phyloP scores from a whole-genome alignment of 306 rosid species.

The Lotus japonicus region DNA sequence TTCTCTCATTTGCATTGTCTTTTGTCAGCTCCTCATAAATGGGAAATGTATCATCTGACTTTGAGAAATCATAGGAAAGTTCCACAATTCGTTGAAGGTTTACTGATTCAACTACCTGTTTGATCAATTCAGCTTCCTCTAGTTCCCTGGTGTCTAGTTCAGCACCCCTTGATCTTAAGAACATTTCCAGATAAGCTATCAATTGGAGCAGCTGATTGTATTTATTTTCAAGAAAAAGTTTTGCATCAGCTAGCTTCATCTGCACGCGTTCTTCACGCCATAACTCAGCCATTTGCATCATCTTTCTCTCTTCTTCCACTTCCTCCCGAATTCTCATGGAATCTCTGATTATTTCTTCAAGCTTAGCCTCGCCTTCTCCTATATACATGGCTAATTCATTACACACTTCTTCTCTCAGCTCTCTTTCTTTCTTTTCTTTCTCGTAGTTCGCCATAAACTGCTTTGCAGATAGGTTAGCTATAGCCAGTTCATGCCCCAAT shows the following conservation, averaged over 20 bases:
- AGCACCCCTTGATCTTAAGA: conserved; percentile 34
- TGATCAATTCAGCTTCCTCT: conserved; percentile 37
- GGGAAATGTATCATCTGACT: conserved; percentile 24
- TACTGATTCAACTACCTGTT: conserved; percentile 29
- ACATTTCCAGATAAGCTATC: conserved; percentile 30
- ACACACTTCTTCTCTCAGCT: conserved; percentile 36
- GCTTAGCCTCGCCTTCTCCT: conserved; percentile 37
- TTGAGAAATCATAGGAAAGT: conserved; percentile 23
- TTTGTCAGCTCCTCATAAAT: conserved; percentile 19
- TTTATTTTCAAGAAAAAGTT: conserved; percentile 46
- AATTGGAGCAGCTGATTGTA: conserved; percentile 43
- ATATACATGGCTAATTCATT: conserved; percentile 35
- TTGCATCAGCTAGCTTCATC: conserved; percentile 68
- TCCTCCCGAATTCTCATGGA: conserved; percentile 30
- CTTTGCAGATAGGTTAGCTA: conserved; percentile 26
- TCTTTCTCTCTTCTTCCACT: conserved; percentile 59
- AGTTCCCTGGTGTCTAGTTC: conserved; percentile 26
- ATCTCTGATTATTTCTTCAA: conserved; percentile 33
- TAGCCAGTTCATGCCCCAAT: conserved; percentile 33
- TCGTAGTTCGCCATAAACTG: conserved; percentile 31
- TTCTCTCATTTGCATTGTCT: conserved; percentile 4
- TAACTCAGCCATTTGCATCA: conserved; percentile 49
- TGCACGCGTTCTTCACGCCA: conserved; percentile 74
- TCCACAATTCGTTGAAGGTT: conserved; percentile 27
- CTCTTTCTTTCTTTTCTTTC: conserved; percentile 44